A percentile compares a stretch with the other conserved stretches of the same genome.
phyloP scores from a whole-genome alignment of 164 flowering plant genomes.

The Paratinospora sagittata region DNA sequence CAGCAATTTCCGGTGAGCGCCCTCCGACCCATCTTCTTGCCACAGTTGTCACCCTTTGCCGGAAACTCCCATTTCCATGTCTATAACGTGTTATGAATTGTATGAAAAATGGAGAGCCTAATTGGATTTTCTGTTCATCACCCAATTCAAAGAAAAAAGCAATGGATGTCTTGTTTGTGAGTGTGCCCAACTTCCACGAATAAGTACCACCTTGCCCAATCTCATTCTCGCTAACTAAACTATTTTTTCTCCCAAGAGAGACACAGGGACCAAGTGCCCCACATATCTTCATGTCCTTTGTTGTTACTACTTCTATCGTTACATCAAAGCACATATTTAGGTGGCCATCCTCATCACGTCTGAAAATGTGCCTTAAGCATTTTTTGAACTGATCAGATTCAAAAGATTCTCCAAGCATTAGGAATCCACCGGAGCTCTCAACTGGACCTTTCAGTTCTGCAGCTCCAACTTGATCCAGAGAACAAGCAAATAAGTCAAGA shows the following conservation, averaged over 20 bases:
- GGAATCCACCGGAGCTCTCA: constrained; percentile 81
- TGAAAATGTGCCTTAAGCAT: constrained; percentile 62
- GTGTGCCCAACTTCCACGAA: constrained; percentile 69
- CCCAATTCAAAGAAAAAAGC: constrained; percentile 78
- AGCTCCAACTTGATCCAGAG: constrained; percentile 91
- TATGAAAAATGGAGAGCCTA: constrained; percentile 68
- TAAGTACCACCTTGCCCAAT: constrained; percentile 76
- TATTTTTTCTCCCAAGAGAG: constrained; percentile 52
- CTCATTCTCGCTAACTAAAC: constrained; percentile 54
- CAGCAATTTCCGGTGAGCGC: constrained; percentile 59
- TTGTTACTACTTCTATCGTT: constrained; percentile 69
- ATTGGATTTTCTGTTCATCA: constrained; percentile 45
- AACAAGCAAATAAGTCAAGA: constrained; percentile 88
- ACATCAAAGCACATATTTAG: constrained; percentile 71
- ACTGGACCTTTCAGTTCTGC: constrained; percentile 66
- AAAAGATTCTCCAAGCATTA: constrained; percentile 75
- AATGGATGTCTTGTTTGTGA: constrained; percentile 65
- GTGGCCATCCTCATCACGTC: constrained; percentile 50
- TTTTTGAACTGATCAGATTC: constrained; percentile 69
- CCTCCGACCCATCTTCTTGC: constrained; percentile 90
- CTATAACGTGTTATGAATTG: constrained; percentile 78
- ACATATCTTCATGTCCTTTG: constrained; percentile 66
- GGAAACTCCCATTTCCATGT: constrained; percentile 44
- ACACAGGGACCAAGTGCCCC: constrained; percentile 92
- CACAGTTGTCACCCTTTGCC: constrained; percentile 79